phyloP scores from a whole-genome alignment of 176 grass and related monocot species.

The Zizania latifolia region DNA sequence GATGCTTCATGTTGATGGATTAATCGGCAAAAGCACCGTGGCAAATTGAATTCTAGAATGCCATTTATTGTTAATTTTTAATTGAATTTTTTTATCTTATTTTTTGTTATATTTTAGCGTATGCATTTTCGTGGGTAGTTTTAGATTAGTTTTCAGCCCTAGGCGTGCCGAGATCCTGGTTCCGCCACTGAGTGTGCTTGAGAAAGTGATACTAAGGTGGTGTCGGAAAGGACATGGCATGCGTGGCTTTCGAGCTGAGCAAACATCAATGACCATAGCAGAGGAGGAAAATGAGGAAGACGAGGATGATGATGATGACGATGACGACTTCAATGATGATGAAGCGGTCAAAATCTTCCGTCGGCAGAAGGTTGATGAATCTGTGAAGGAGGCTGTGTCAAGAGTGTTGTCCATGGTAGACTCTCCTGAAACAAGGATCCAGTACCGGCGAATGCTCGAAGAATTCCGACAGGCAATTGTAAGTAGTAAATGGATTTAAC shows the following conservation, averaged over 20 bases:
- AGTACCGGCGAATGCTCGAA: constrained; percentile 89
- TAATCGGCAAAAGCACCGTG: too few relatives aligned
- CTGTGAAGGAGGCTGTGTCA: constrained; percentile 72
- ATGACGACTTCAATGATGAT: constrained; percentile 60
- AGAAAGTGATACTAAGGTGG: constrained; percentile 96
- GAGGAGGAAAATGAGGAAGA: constrained; percentile 41
- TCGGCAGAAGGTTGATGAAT: constrained; percentile 80
- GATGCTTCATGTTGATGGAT: too few relatives aligned
- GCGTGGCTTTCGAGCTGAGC: constrained; percentile 71
- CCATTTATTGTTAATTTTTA: too few relatives aligned
- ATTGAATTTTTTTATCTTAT: too few relatives aligned
- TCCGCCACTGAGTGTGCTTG: constrained; percentile 83
- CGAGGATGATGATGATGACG: too few relatives aligned
- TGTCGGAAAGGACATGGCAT: constrained; percentile 77
- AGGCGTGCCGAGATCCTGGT: too few relatives aligned
- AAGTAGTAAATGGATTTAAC: constrained; percentile 23
- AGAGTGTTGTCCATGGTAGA: constrained; percentile 89
- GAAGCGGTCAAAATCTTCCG: constrained; percentile 73
- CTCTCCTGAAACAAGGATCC: constrained; percentile 74
- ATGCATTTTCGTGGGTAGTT: too few relatives aligned
- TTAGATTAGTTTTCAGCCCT: too few relatives aligned
- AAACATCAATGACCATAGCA: constrained; percentile 36
- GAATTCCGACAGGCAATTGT: constrained; percentile 82
- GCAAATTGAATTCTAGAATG: too few relatives aligned
- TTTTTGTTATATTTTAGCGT: too few relatives aligned